phyloP scores from a whole-genome alignment of 352 stramenopile genomes.

The Phytophthora syringae region DNA sequence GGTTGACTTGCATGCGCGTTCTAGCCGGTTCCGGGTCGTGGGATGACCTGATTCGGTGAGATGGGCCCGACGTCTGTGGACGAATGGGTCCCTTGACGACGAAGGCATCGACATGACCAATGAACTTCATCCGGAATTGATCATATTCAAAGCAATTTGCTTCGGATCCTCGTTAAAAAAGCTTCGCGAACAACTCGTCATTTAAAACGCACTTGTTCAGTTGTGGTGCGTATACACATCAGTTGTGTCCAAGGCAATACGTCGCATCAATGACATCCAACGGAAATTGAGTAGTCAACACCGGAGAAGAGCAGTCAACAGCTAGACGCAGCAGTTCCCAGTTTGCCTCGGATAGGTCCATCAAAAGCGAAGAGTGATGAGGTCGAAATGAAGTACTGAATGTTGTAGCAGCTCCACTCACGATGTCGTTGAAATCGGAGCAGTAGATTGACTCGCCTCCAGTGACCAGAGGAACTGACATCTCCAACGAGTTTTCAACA shows the following conservation, averaged over 20 bases:
- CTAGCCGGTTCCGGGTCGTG: slow-evolving; percentile 22
- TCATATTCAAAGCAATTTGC: no score
- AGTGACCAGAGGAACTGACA: not conserved
- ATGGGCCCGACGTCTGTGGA: slow-evolving; percentile 24
- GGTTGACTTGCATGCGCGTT: not conserved
- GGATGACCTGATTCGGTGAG: slow-evolving; percentile 13
- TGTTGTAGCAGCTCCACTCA: not conserved
- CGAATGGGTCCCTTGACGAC: slow-evolving; percentile 26
- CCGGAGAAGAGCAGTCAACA: slow-evolving; percentile 8
- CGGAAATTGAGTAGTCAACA: slow-evolving; percentile 3
- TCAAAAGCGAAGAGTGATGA: slow-evolving; percentile 6
- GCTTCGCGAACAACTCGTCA: no score
- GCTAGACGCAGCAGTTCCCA: slow-evolving; percentile 9
- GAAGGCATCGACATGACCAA: slow-evolving; percentile 13
- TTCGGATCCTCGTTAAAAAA: no score
- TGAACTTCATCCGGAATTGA: no score
- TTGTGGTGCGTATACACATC: no score
- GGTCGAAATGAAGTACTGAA: slow-evolving; percentile 6
- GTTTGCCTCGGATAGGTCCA: slow-evolving; percentile 19
- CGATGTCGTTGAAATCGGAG: slow-evolving; percentile 8
- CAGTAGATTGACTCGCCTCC: slow-evolving; percentile 17
- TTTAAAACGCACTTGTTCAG: no score
- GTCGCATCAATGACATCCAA: slow-evolving; percentile 4
- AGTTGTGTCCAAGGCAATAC: slow-evolving; percentile 15
- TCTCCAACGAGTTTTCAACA: not conserved